phyloP scores from a whole-genome alignment of 2,329 filamentous ascomycete species.

The Calonectria naviculata region DNA sequence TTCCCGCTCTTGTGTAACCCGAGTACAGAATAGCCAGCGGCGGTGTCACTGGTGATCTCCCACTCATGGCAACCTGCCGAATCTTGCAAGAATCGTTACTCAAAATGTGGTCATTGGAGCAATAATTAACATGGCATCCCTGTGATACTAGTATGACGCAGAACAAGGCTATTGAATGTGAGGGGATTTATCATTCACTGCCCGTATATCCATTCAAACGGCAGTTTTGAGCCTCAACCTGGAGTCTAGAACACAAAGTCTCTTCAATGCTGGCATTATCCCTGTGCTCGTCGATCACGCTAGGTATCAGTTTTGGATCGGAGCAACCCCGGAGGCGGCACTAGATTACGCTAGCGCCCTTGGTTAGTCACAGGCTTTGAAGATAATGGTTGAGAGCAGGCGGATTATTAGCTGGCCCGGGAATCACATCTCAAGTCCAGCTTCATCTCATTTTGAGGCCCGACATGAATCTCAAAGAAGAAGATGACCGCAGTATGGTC shows the following conservation, averaged over 20 bases:
- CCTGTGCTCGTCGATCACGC: conserved; percentile 15
- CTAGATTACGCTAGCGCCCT: not conserved
- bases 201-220: not conserved
- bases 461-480: not conserved
- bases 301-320: conserved; percentile 4
- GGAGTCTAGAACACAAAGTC: not conserved
- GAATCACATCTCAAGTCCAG: too few species aligned
- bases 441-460: not conserved
- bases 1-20: conserved; percentile 13
- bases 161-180: too few species aligned
- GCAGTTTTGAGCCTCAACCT: not conserved
- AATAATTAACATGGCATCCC: not conserved
- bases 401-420: not conserved
- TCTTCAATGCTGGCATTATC: conserved; percentile 3
- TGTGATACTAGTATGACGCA: too few species aligned
- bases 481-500: not conserved
- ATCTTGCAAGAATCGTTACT: not conserved
- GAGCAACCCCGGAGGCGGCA: not conserved
- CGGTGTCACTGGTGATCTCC: not conserved
- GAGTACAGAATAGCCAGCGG: not conserved
- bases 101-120: not conserved
- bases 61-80: not conserved
- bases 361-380: not conserved
- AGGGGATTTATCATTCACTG: too few species aligned
- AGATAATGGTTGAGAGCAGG: not conserved